These are phyloP conservation scores for Barnettozyma sp. DNA, from an alignment of 805 yeast genomes.

Conservation along the genomic window DNA sequence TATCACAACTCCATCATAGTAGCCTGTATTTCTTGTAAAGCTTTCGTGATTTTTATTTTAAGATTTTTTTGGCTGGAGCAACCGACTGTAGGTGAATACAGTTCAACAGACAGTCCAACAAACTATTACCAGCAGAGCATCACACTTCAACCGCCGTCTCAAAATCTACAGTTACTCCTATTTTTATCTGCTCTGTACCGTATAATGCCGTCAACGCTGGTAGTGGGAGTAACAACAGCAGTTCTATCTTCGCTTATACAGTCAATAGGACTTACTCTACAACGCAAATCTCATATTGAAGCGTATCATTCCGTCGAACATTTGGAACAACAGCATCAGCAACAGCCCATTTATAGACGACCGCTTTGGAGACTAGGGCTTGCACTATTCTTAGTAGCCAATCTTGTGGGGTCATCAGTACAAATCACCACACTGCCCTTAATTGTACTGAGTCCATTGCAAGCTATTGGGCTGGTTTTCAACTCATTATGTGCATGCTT, in stretches of 20 bases:
- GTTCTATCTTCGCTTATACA: conserved; percentile 2
- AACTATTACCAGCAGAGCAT: neutral
- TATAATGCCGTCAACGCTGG: neutral
- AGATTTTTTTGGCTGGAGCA: too few relatives aligned
- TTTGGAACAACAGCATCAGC: neutral
- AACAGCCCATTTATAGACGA: conserved; percentile 25
- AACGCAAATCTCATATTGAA: conserved; percentile 2
- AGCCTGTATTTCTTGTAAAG: too few relatives aligned
- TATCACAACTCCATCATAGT: too few relatives aligned
- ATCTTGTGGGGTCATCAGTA: conserved; percentile 72
- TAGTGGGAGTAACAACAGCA: neutral
- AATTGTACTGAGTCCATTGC: conserved; percentile 73
- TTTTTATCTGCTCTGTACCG: too few relatives aligned
- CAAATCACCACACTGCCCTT: conserved; percentile 82
- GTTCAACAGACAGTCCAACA: neutral
- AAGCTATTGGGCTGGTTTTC: conserved; percentile 83
- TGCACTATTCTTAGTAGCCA: conserved; percentile 60
- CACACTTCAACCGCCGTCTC: neutral
- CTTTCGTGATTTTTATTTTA: too few relatives aligned
- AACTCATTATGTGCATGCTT: conserved; percentile 68
- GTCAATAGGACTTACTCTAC: conserved; percentile 1
- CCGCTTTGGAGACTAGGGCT: conserved; percentile 46
- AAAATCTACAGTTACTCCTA: too few relatives aligned
- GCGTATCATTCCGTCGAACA: neutral
- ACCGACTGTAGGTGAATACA: too few relatives aligned